A percentile compares a stretch with the other conserved stretches of the same genome.
These are phyloP conservation scores for Epicoccum sorghinum DNA, from an alignment of 2,329 filamentous ascomycete genomes.

Conservation along the genomic window DNA sequence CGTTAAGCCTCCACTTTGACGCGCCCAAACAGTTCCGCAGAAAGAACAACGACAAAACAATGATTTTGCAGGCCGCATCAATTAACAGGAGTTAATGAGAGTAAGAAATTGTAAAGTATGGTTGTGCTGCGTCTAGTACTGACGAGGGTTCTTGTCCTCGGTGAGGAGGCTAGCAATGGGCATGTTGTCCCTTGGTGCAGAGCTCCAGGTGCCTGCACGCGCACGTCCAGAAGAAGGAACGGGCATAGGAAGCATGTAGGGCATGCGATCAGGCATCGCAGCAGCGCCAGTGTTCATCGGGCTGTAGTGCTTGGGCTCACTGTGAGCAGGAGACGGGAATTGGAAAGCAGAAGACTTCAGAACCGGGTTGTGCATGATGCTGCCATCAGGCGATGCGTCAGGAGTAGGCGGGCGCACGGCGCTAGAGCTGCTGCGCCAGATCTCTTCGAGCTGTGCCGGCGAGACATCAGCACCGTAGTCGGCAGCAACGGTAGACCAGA, in stretches of 20 bases:
- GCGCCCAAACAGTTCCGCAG: background rate
- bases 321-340: conserved; percentile 38
- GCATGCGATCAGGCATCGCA: conserved; percentile 43
- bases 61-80: background rate
- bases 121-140: conserved; percentile 4
- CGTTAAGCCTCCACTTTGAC: conserved; percentile 4
- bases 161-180: conserved; percentile 49
- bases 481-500: conserved; percentile 74
- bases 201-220: conserved; percentile 45
- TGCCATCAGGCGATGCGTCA: conserved; percentile 47
- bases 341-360: conserved; percentile 40
- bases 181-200: conserved; percentile 45
- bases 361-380: conserved; percentile 43
- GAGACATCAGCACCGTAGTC: conserved; percentile 72
- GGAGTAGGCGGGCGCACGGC: conserved; percentile 46
- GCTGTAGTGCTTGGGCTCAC: conserved; percentile 43
- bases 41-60: background rate
- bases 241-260: conserved; percentile 47
- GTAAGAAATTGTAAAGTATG: conserved; percentile 19
- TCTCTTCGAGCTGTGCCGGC: conserved; percentile 70
- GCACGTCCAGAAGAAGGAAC: conserved; percentile 41
- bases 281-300: conserved; percentile 40
- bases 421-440: conserved; percentile 59
- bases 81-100: conserved; percentile 20
- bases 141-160: conserved; percentile 44